Conservation (phyloP, 345 rosid genomes). For the Populus nigra region DNA sequence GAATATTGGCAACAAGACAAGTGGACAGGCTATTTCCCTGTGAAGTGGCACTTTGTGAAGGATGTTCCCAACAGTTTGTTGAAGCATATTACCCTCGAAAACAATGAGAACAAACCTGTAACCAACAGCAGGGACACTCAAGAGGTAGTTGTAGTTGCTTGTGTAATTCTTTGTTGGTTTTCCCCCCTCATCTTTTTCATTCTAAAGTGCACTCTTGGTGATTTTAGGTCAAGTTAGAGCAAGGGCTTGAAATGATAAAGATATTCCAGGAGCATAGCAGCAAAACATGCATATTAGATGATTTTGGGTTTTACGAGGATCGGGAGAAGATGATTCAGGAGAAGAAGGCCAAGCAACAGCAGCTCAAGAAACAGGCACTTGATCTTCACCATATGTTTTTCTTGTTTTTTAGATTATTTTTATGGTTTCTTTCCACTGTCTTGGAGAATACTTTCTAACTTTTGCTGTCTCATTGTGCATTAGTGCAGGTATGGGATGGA, state of each 20-base stretch:
- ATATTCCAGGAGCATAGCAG: constrained; percentile 75
- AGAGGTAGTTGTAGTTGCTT: constrained; percentile 47
- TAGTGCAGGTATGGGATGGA: constrained; percentile 12
- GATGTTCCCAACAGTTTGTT: constrained; percentile 89
- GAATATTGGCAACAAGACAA: constrained; percentile 97
- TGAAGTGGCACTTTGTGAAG: constrained; percentile 90
- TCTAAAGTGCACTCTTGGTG: not conserved
- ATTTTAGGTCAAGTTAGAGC: constrained; percentile 62
- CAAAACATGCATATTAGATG: constrained; percentile 85
- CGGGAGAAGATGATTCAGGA: constrained; percentile 79
- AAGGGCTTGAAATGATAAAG: constrained; percentile 72
- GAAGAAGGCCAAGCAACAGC: constrained; percentile 77
- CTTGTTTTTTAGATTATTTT: not conserved
- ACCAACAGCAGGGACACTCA: constrained; percentile 95
- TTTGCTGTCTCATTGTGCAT: too few relatives aligned
- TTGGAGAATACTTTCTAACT: not conserved
- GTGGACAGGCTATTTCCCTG: constrained; percentile 94
- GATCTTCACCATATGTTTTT: too few relatives aligned
- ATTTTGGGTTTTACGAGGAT: constrained; percentile 76
- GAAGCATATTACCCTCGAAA: constrained; percentile 88
- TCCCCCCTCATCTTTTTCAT: not conserved
- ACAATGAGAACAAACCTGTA: constrained; percentile 94
- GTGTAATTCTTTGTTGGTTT: not conserved
- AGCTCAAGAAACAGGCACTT: constrained; percentile 58
- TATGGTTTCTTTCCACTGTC: not conserved